Percentiles rank a stretch among this genome's conserved stretches.
phyloP scores from a whole-genome alignment of 208 protist species.

The Endotrypanum monterogeii region DNA sequence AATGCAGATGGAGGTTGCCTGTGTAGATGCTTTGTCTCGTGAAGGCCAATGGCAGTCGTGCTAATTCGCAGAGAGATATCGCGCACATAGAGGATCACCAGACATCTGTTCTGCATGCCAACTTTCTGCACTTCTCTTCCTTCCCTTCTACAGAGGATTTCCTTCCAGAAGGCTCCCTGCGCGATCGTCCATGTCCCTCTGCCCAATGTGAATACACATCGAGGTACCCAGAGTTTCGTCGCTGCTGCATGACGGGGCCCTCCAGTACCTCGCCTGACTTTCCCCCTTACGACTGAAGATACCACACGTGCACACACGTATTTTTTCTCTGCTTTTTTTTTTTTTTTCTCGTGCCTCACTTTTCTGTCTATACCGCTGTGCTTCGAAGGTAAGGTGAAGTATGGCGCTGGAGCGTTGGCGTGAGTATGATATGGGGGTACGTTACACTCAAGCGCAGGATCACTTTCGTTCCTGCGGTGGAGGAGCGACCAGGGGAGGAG shows the following conservation, averaged over 20 bases:
- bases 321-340: not conserved
- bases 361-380: not conserved
- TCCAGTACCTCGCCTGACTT: not conserved
- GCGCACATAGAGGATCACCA: not conserved
- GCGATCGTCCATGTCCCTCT: too few relatives aligned
- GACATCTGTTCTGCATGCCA: not conserved
- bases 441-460: too few relatives aligned
- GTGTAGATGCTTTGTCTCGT: not conserved
- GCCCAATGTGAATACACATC: too few relatives aligned
- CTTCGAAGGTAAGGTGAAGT: too few relatives aligned
- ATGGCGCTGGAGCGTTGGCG: too few relatives aligned
- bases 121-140: not conserved
- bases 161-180: too few relatives aligned
- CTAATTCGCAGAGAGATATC: not conserved
- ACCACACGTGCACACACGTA: not conserved
- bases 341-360: not conserved
- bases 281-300: not conserved
- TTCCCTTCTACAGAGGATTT: too few relatives aligned
- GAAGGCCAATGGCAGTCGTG: not conserved
- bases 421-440: not conserved
- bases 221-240: too few relatives aligned
- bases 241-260: too few relatives aligned
- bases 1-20: not conserved
- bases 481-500: too few relatives aligned
- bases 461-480: too few relatives aligned